phyloP scores from a whole-genome alignment of 495 filamentous ascomycete species.

The Hyaloscypha bicolor region DNA sequence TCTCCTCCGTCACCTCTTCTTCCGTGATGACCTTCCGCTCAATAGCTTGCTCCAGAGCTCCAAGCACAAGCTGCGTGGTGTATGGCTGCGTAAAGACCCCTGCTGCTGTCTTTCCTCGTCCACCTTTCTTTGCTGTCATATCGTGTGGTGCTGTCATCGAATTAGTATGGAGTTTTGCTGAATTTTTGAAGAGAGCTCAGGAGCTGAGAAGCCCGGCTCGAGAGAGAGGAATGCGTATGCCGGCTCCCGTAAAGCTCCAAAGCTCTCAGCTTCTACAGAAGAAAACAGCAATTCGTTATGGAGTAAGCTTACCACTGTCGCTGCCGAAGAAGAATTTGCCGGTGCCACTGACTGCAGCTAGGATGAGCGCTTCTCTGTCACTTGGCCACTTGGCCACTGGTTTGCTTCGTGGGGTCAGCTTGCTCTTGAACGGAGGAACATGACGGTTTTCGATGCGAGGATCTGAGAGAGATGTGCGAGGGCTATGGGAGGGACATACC shows the following conservation, averaged over 20 bases:
- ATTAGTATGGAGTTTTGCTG: too few relatives aligned
- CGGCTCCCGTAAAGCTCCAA: too few relatives aligned
- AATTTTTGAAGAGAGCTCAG: too few relatives aligned
- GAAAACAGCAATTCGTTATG: too few relatives aligned
- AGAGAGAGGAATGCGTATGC: too few relatives aligned
- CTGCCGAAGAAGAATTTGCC: slow-evolving; percentile 69
- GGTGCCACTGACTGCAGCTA: slow-evolving; percentile 57
- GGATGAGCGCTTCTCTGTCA: slow-evolving; percentile 67
- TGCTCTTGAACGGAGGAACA: not conserved
- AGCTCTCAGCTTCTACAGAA: too few relatives aligned
- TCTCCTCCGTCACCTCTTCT: slow-evolving; percentile 69
- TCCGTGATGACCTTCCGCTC: slow-evolving; percentile 65
- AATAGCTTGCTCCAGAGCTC: slow-evolving; percentile 71
- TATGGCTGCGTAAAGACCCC: slow-evolving; percentile 93
- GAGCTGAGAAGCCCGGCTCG: too few relatives aligned
- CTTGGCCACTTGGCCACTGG: slow-evolving; percentile 65
- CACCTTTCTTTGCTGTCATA: slow-evolving; percentile 66
- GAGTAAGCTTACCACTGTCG: slow-evolving; percentile 9
- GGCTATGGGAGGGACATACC: slow-evolving; percentile 39
- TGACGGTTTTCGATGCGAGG: not conserved
- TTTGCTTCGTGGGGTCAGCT: slow-evolving; percentile 16
- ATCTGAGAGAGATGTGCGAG: slow-evolving; percentile 14
- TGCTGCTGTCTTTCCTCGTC: slow-evolving; percentile 62
- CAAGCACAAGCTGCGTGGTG: slow-evolving; percentile 68
- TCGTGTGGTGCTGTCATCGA: slow-evolving; percentile 64